A percentile compares a stretch with the other conserved stretches of the same genome.
phyloP scores from a whole-genome alignment of 2,329 filamentous ascomycete genomes.

The Herpotrichia juniperi region DNA sequence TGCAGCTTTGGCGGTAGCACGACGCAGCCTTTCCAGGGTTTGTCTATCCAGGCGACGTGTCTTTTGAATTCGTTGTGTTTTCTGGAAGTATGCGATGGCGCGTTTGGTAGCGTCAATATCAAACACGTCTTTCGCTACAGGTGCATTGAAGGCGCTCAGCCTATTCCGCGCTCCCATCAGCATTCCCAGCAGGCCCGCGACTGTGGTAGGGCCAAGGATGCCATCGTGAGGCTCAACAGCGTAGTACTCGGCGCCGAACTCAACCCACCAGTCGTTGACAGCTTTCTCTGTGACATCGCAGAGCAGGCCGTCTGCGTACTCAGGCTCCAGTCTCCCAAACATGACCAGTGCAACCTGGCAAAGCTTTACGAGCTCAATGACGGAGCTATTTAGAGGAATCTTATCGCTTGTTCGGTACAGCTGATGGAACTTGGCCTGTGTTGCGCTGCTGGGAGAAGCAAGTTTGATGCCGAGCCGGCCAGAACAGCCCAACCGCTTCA shows the following conservation, averaged over 20 bases:
- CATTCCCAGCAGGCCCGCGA: conserved; percentile 84
- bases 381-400: conserved; percentile 76
- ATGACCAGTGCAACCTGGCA: conserved; percentile 88
- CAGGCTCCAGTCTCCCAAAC: conserved; percentile 84
- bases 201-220: conserved; percentile 88
- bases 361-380: conserved; percentile 86
- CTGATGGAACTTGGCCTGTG: conserved; percentile 88
- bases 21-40: conserved; percentile 81
- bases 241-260: conserved; percentile 89
- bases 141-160: conserved; percentile 81
- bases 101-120: conserved; percentile 82
- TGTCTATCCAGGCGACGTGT: conserved; percentile 81
- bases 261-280: conserved; percentile 94
- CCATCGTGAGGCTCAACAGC: conserved; percentile 92
- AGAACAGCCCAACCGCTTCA: conserved; percentile 91
- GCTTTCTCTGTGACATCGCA: conserved; percentile 93
- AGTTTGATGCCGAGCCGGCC: conserved; percentile 86
- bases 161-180: conserved; percentile 90
- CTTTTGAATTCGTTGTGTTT: conserved; percentile 78
- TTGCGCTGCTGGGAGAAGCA: conserved; percentile 76
- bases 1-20: conserved; percentile 86
- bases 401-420: conserved; percentile 87
- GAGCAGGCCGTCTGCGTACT: conserved; percentile 89
- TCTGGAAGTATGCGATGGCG: conserved; percentile 88
- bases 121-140: conserved; percentile 89